Conservation (phyloP, 2,329 filamentous ascomycete genomes). For the Aspergillus sp. region DNA sequence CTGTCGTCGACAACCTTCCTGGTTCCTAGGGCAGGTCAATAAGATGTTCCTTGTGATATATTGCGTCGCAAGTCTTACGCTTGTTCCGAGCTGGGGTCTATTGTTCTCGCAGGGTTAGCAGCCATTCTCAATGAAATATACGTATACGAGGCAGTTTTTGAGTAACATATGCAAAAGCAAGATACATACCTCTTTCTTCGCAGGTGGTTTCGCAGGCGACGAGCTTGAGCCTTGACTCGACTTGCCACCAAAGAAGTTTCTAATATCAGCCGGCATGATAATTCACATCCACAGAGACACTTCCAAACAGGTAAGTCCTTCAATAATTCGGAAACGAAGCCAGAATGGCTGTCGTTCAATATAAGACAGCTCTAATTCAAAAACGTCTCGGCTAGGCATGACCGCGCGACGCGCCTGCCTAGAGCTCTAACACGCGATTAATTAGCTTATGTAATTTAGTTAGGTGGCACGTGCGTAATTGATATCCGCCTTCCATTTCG, state of each 20-base stretch:
- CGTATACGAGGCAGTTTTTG: not conserved
- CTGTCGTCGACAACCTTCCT: slow-evolving; percentile 79
- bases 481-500: slow-evolving; percentile 19
- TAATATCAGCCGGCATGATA: slow-evolving; percentile 79
- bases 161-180: not conserved
- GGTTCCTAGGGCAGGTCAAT: slow-evolving; percentile 33
- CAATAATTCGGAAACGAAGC: not conserved
- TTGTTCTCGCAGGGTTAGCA: not conserved
- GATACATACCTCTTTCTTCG: slow-evolving; percentile 42
- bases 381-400: slow-evolving; percentile 20
- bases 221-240: slow-evolving; percentile 58
- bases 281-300: slow-evolving; percentile 6
- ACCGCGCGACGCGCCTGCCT: slow-evolving; percentile 29
- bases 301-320: not conserved
- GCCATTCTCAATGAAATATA: not conserved
- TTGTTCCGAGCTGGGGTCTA: slow-evolving; percentile 30
- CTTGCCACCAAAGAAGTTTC: slow-evolving; percentile 85
- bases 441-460: slow-evolving; percentile 26
- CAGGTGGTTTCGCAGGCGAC: slow-evolving; percentile 43
- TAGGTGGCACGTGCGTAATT: slow-evolving; percentile 23
- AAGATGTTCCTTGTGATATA: not conserved
- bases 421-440: slow-evolving; percentile 6
- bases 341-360: not conserved
- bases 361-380: not conserved
- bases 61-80: slow-evolving; percentile 26